Evolutionary conservation across 164 flowering plant species (phyloP), one percentile per base, ranked within the genome.

Genomic region (Liquidambar formosana): DNA sequence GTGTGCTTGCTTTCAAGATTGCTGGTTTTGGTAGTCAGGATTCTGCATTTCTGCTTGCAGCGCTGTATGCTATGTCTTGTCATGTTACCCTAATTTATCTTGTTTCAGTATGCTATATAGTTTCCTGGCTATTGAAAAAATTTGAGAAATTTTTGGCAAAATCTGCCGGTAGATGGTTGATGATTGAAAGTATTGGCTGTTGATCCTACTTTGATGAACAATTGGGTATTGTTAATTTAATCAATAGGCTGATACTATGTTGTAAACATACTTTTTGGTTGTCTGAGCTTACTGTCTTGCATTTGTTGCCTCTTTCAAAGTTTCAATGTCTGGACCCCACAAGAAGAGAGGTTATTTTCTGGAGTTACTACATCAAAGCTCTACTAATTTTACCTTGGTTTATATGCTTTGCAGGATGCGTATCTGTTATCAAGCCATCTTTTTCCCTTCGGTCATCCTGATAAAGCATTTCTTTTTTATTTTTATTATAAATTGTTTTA

Each of bases 1-100:
- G 71, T 73, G 60, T 70, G 82, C 70, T 61, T 73, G 77, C 65
- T 76, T 73, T 63, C 22, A 33, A 65, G 70, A 64, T 72, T 79
- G 74, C 76, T 75, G 68, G 71, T 76, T 68, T 33, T 58, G 63
- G 57, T 66, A 53, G 27, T 57, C 63, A 41, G 64, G 47, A 60
- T 73, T 68, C 64, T 54, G 63, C 68, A 44, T 57, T 49, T 48
- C 71, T 57, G 48, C 57, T 72, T 57, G 78, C 65, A 48, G 63
- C 71, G 60, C 57, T 71, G 64, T 65, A 62, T 77, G 68, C 61
- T 64, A 45, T 47, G 22, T 54, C 27, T 62, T 62, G 70, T 57
- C 64, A 60, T 61, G 70, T 71, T 54, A 26, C 45, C 43, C 56
- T 48, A 43, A 21, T 54, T 63, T 71, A 58, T 59, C 41, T 25